Conservation (phyloP, 2,329 filamentous ascomycete species). For the Magnaporthiopsis rhizophila region DNA sequence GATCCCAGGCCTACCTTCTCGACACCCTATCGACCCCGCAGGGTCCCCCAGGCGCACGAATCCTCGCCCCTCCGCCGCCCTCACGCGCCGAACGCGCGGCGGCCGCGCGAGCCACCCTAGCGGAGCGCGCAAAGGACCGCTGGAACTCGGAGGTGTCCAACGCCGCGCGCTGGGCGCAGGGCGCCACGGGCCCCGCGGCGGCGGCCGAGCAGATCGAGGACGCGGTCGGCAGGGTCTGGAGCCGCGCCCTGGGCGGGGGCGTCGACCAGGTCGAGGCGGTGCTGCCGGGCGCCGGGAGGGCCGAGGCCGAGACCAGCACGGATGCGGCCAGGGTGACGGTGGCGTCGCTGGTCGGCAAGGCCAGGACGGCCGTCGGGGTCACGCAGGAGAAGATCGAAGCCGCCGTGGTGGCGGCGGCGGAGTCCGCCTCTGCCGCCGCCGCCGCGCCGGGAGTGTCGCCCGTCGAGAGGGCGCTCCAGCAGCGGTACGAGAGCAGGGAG, state of each 20-base stretch:
- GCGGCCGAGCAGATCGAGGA: constrained; percentile 42
- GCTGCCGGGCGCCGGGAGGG: constrained; percentile 15
- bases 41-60: constrained; percentile 30
- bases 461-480: constrained; percentile 40
- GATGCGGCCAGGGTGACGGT: constrained; percentile 27
- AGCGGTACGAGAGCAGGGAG: constrained; percentile 40
- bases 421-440: constrained; percentile 18
- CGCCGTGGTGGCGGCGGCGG: constrained; percentile 18
- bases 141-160: constrained; percentile 71
- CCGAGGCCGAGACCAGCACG: constrained; percentile 19
- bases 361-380: constrained; percentile 26
- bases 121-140: constrained; percentile 64
- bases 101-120: constrained; percentile 44
- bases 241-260: constrained; percentile 26
- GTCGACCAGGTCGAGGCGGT: constrained; percentile 19
- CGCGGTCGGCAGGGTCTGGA: constrained; percentile 36
- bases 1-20: constrained; percentile 47
- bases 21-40: constrained; percentile 34
- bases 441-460: constrained; percentile 23
- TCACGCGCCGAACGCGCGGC: constrained; percentile 42
- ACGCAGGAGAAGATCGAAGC: constrained; percentile 28
- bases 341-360: constrained; percentile 26
- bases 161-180: constrained; percentile 57
- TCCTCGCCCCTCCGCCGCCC: constrained; percentile 32
- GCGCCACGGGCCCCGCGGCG: too few relatives aligned